Conservation (phyloP, 225 moss, liverwort and hornwort species). For the Pseudisothecium myosuroides region DNA sequence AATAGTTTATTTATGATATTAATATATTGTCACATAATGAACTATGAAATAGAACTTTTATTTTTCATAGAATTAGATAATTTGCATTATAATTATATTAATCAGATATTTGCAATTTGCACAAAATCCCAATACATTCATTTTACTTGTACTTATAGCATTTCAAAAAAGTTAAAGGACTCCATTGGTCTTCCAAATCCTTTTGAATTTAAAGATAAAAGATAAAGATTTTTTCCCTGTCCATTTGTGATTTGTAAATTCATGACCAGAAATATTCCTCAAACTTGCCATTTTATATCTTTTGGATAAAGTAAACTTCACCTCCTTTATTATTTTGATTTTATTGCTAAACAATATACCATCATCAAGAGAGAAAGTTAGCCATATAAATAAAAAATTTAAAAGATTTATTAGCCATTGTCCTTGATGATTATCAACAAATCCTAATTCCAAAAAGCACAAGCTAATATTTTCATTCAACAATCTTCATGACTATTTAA, state of each 20-base stretch:
- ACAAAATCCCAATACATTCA: too few relatives aligned
- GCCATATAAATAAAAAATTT: background rate
- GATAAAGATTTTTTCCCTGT: too few relatives aligned
- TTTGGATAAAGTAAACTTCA: background rate
- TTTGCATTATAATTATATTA: too few relatives aligned
- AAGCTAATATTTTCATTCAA: background rate
- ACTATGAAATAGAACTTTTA: background rate
- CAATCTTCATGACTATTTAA: background rate
- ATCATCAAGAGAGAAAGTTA: background rate
- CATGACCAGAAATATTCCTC: background rate
- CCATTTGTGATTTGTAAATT: background rate
- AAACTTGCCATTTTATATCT: background rate
- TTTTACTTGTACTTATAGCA: too few relatives aligned
- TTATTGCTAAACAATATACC: background rate
- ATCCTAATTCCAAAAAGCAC: background rate
- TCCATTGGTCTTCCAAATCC: background rate
- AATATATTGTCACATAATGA: background rate
- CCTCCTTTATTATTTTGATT: background rate
- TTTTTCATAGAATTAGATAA: background rate
- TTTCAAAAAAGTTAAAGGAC: background rate
- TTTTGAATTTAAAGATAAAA: background rate
- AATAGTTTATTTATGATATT: background rate
- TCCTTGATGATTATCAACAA: background rate
- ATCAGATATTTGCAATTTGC: too few relatives aligned
- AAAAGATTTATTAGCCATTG: background rate